A percentile compares a stretch with the other conserved stretches of the same genome.
phyloP scores from a whole-genome alignment of 1,284 basidiomycete genomes.

The Phellopilus nigrolimitatus region DNA sequence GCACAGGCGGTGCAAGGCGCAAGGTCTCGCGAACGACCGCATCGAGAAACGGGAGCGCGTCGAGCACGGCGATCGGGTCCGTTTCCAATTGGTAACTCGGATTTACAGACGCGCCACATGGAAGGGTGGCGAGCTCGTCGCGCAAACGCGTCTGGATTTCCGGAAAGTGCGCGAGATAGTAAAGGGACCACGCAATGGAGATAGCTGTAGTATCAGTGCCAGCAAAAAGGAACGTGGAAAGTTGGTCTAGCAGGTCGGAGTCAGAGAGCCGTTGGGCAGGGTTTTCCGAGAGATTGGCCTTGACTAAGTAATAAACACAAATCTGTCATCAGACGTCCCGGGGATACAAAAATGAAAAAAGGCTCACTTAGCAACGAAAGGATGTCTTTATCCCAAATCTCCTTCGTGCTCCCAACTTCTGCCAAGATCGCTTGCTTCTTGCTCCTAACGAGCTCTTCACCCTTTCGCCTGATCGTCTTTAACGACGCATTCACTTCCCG shows the following conservation, averaged over 20 bases:
- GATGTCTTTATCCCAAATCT: slow-evolving; percentile 38
- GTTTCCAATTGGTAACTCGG: slow-evolving; percentile 18
- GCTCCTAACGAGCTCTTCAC: slow-evolving; percentile 36
- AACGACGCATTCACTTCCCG: slow-evolving; percentile 34
- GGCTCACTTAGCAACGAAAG: slow-evolving; percentile 43
- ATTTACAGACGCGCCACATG: too few species aligned
- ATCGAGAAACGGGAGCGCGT: slow-evolving; percentile 33
- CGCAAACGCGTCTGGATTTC: slow-evolving; percentile 42
- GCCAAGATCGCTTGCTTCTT: slow-evolving; percentile 35
- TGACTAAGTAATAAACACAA: slow-evolving; percentile 32
- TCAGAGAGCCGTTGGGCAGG: slow-evolving; percentile 41
- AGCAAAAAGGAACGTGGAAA: slow-evolving; percentile 48
- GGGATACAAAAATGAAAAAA: background rate
- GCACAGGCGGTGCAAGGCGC: slow-evolving; percentile 25
- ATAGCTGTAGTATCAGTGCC: slow-evolving; percentile 53
- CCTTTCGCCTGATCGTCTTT: slow-evolving; percentile 36
- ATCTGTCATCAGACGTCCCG: slow-evolving; percentile 2
- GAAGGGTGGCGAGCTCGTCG: slow-evolving; percentile 33
- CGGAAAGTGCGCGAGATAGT: slow-evolving; percentile 44
- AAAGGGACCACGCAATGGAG: slow-evolving; percentile 49
- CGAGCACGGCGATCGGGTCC: slow-evolving; percentile 38
- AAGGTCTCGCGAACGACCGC: slow-evolving; percentile 31
- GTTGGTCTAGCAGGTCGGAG: slow-evolving; percentile 45
- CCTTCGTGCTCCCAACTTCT: slow-evolving; percentile 28
- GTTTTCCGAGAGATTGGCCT: slow-evolving; percentile 42